A percentile compares a stretch with the other conserved stretches of the same genome.
These are phyloP conservation scores for Claviceps humidiphila DNA, from an alignment of 2,329 filamentous ascomycete genomes.

Conservation along the genomic window DNA sequence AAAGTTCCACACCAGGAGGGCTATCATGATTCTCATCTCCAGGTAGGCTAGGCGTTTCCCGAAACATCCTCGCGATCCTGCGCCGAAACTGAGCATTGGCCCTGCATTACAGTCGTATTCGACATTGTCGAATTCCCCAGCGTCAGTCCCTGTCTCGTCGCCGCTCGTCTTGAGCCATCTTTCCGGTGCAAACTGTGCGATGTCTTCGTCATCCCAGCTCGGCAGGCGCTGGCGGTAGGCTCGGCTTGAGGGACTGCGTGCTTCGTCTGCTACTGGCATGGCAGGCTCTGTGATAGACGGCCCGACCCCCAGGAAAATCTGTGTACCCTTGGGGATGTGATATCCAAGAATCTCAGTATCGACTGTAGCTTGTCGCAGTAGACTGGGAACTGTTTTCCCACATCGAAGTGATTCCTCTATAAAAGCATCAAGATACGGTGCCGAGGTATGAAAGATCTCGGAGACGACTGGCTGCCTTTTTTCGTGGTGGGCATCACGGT, in stretches of 20 bases:
- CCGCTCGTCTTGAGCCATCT: conserved; percentile 19
- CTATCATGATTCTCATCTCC: conserved; percentile 14
- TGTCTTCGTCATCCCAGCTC: conserved; percentile 15
- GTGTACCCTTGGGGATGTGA: conserved; percentile 21
- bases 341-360: conserved; percentile 21
- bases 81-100: conserved; percentile 11
- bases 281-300: conserved; percentile 6
- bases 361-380: conserved; percentile 14
- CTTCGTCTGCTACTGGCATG: conserved; percentile 2
- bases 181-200: conserved; percentile 10
- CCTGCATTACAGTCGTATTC: background rate
- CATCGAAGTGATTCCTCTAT: conserved; percentile 23
- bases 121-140: background rate
- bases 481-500: conserved; percentile 8
- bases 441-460: conserved; percentile 13
- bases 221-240: conserved; percentile 9
- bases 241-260: conserved; percentile 10
- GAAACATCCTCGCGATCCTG: conserved; percentile 14
- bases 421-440: conserved; percentile 23
- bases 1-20: conserved; percentile 16
- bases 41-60: conserved; percentile 16
- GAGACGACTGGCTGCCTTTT: conserved; percentile 12
- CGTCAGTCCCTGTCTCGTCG: background rate
- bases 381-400: conserved; percentile 13
- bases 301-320: conserved; percentile 13